Base-by-base conservation (phyloP, 2,329 filamentous ascomycete genomes). In the Fusarium verticillioides region DNA sequence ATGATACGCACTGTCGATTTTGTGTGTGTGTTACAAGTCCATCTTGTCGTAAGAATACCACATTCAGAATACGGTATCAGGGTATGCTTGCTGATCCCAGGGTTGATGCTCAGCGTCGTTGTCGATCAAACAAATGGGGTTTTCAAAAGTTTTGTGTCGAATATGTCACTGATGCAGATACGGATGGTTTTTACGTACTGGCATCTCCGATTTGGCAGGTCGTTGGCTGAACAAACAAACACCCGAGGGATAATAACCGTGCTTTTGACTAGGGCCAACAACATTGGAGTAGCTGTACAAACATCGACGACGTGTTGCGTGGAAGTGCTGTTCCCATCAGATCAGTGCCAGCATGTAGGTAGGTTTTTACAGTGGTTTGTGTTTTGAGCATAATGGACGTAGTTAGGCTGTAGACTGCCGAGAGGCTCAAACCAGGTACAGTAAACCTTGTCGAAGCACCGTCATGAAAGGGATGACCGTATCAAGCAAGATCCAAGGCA, bases 111-210 rank as follows among this genome's bases (percentile, higher is more conserved):
- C 42, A 36, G 32, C 19, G 63, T 60, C 72, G 70, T 58, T 32
- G 69, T 73, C 69, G 57, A 69, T 76, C 73, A 73, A 66, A 56
- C 61, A 60, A 21, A 54, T 30, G 30, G 50, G 56, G 36, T 34
- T 59, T 23, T 50, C n/a, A 32, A 42, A 63, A 63, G 46, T 57
- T 69, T 49, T 57, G 42, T 57, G 62, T 60, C 44, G 56, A 62
- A 43, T 37, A 63, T 63, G 59, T 60, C 75, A 50, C 46, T 47
- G 49, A 40, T 63, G 67, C 30, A 58, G 30, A 53, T 28, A 43
- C 26, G 28, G n/a, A 26, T 43, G 42, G 23, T 19, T 50, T 19
- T 69, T 68, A 68, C 56, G 66, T 56, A 63, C 30, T 44, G 62
- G 54, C 56, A 71, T 64, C 43, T 75, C 62, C 32, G 52, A 63